Percentiles rank a stretch among this genome's conserved stretches.
Evolutionary conservation across 1,284 basidiomycete genomes (phyloP).

Genomic region (Mixia osmundae): DNA sequence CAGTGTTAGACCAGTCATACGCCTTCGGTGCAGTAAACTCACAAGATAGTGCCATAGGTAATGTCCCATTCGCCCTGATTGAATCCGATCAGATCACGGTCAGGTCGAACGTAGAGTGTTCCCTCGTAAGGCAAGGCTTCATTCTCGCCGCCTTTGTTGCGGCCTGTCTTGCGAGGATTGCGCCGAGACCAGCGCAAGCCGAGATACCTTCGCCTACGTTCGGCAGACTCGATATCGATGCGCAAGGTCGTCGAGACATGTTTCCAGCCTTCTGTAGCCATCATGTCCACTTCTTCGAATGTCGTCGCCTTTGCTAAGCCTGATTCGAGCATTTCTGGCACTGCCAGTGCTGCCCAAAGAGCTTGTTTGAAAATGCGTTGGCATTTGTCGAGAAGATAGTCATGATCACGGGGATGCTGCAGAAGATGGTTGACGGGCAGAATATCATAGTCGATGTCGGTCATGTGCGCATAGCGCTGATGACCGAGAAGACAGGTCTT

Average conservation of each 20-base stretch:
- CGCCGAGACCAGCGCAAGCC: conserved; percentile 4
- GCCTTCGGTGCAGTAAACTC: neutral
- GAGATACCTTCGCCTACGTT: conserved; percentile 2
- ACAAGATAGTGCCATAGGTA: conserved; percentile 3
- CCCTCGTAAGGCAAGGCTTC: neutral
- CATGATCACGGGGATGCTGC: neutral
- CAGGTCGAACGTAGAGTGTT: neutral
- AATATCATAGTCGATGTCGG: conserved; percentile 4
- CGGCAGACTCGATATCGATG: neutral
- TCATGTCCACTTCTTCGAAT: conserved; percentile 1
- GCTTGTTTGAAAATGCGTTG: conserved; percentile 24
- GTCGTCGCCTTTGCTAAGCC: conserved; percentile 6
- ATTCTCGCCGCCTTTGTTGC: too few species aligned
- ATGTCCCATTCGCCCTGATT: conserved; percentile 4
- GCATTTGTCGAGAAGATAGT: conserved; percentile 9
- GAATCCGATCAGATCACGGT: conserved; percentile 4
- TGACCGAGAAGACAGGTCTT: conserved; percentile 26
- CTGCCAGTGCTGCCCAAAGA: conserved; percentile 21
- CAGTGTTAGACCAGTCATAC: neutral
- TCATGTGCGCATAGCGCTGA: conserved; percentile 10
- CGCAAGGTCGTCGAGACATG: neutral
- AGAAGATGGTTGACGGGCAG: neutral
- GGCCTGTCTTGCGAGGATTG: conserved; percentile 3
- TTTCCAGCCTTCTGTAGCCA: conserved; percentile 1
- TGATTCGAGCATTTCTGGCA: conserved; percentile 25